These are phyloP conservation scores for Myxozyma lipomycoides DNA, from an alignment of 805 yeast genomes.

Conservation along the genomic window DNA sequence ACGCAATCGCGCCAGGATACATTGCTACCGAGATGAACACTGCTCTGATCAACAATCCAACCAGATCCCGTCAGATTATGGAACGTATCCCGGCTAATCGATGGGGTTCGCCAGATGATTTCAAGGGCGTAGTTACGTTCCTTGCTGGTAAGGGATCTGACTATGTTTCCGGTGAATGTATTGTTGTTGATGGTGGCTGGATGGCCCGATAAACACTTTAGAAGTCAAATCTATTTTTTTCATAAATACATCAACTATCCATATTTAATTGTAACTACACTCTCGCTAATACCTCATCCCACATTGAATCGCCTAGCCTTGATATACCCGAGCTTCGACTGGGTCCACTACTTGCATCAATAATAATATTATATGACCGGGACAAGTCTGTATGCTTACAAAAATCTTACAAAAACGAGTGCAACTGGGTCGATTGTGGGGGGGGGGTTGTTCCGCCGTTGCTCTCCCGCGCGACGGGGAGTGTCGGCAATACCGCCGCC, in stretches of 20 bases:
- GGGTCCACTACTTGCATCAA: too few relatives aligned
- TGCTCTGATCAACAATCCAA: slow-evolving; percentile 33
- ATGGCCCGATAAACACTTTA: slow-evolving; percentile 35
- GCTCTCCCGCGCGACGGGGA: too few relatives aligned
- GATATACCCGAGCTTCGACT: too few relatives aligned
- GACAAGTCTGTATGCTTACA: too few relatives aligned
- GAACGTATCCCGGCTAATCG: slow-evolving; percentile 45
- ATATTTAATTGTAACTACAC: neutral
- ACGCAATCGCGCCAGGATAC: slow-evolving; percentile 51
- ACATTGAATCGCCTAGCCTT: too few relatives aligned
- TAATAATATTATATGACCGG: too few relatives aligned
- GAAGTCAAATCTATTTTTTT: neutral
- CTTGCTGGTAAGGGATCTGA: slow-evolving; percentile 50
- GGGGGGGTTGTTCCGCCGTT: too few relatives aligned
- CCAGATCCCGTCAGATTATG: slow-evolving; percentile 32
- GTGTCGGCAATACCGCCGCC: too few relatives aligned
- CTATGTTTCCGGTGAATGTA: slow-evolving; percentile 50
- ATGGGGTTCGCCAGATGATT: slow-evolving; percentile 49
- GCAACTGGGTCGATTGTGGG: too few relatives aligned
- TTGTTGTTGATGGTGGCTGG: slow-evolving; percentile 57
- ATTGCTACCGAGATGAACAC: slow-evolving; percentile 47
- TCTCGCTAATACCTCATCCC: neutral
- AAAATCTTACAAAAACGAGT: too few relatives aligned
- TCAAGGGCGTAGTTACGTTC: slow-evolving; percentile 45
- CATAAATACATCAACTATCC: neutral